Conservation (phyloP, 2,329 filamentous ascomycete species). For the Fusarium virguliforme region DNA sequence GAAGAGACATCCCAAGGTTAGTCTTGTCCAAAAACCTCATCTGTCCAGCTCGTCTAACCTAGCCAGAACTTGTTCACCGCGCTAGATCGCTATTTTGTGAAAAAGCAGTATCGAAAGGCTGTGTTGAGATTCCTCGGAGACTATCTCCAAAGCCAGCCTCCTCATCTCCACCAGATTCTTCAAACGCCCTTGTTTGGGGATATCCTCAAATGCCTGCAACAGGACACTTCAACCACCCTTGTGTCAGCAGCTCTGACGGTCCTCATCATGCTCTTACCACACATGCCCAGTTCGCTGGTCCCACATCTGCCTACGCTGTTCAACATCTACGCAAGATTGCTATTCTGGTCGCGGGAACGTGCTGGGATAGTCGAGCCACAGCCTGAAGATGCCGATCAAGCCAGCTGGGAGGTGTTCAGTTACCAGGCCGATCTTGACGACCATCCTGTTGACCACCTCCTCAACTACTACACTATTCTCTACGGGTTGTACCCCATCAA, state of each 20-base stretch:
- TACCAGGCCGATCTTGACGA: constrained; percentile 76
- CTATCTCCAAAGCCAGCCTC: constrained; percentile 83
- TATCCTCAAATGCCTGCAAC: constrained; percentile 81
- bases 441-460: constrained; percentile 75
- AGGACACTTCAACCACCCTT: constrained; percentile 82
- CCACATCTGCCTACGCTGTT: constrained; percentile 81
- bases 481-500: constrained; percentile 90
- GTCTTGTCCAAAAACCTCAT: constrained; percentile 9
- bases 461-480: constrained; percentile 84
- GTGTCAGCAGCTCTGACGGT: constrained; percentile 83
- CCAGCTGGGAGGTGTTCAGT: constrained; percentile 75
- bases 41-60: constrained; percentile 14
- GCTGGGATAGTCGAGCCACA: constrained; percentile 58
- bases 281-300: constrained; percentile 81
- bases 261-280: constrained; percentile 86
- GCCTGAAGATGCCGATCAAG: constrained; percentile 59
- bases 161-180: constrained; percentile 81
- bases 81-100: constrained; percentile 77
- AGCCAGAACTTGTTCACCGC: constrained; percentile 74
- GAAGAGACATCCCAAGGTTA: constrained; percentile 75
- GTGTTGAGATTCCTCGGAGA: constrained; percentile 78
- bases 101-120: constrained; percentile 74
- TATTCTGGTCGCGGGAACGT: constrained; percentile 81
- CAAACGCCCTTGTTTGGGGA: constrained; percentile 81
- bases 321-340: constrained; percentile 83